Base-by-base conservation (phyloP, 2,329 filamentous ascomycete species). In the Aureobasidium melanogenum region DNA sequence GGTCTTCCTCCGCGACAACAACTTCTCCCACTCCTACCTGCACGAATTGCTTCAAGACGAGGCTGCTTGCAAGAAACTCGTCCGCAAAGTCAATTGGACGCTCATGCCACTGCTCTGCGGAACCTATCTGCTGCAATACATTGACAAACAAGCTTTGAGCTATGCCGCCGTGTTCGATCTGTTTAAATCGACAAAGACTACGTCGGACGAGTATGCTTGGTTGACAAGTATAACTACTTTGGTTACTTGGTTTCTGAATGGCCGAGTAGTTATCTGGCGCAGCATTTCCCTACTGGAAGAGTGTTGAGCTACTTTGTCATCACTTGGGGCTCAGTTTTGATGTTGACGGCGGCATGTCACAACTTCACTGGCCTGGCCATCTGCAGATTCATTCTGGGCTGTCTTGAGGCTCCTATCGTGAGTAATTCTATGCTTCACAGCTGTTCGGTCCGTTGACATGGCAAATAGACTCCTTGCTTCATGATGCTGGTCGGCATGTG, bases 401-500 rank as follows among this genome's bases (percentile, higher is more conserved):
- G 87, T 62, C 88, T 88, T 66, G 87, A 89, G 70, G 83, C 86
- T 0, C 82, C 83, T 38, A 88, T 85, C 69, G 85, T 59, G 44
- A 50, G 56, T 59, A 22, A 24, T 17, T 10, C 9, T 32, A 12
- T 19, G 15, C 32, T 19, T 7, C 17, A 8, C 12, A 10, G 24
- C 19, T n/a, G n/a, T 14, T 3, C 3, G 4, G 5, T 26, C 6
- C 22, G 44, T 44, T 59, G 44, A 59, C 24, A 26, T 17, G 2
- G 1, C 2, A 5, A 1, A 10, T 5, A 50, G 44, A 85, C 88
- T 69, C 87, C 87, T 0, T 79, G 81, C 3, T 89, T 89, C 66
- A 76, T 89, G 34, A 75, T 89, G 54, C 77, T 89, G 58, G 86
- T 82, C 0, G 79, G 81, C 30, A 86, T 87, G 76, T 89, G 86